A percentile compares a stretch with the other conserved stretches of the same genome.
Conservation (phyloP, 805 yeast species). For the Lipomyces kockii region DNA sequence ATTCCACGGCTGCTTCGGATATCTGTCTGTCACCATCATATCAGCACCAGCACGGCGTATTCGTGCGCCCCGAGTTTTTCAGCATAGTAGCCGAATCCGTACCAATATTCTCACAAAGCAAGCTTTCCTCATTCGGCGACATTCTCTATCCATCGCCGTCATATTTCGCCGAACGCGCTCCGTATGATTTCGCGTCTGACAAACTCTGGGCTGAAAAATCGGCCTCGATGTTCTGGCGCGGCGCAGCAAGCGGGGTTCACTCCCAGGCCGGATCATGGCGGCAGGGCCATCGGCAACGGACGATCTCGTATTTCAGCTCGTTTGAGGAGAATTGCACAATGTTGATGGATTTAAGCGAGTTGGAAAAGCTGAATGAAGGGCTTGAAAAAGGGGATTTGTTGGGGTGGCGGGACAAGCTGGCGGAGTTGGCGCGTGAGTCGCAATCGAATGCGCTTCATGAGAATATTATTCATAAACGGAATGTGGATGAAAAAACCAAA, state of each 20-base stretch:
- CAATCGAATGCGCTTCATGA: background rate
- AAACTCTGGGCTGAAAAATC: constrained; percentile 34
- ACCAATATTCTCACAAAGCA: constrained; percentile 38
- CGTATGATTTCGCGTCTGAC: constrained; percentile 27
- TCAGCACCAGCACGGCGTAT: constrained; percentile 34
- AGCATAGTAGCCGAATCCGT: constrained; percentile 32
- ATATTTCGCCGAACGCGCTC: constrained; percentile 31
- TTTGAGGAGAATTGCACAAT: constrained; percentile 30
- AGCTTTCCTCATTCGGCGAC: constrained; percentile 36
- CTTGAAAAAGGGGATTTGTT: background rate
- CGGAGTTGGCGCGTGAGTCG: background rate
- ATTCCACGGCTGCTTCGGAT: constrained; percentile 35
- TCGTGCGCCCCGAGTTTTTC: constrained; percentile 36
- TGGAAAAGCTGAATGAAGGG: constrained; percentile 2
- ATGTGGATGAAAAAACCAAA: background rate
- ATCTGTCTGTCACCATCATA: constrained; percentile 36
- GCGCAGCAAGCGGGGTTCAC: constrained; percentile 37
- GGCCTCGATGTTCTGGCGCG: constrained; percentile 37
- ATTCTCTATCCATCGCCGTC: constrained; percentile 39
- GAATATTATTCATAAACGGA: background rate
- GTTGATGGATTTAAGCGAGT: constrained; percentile 24
- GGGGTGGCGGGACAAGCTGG: background rate
- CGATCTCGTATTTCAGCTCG: constrained; percentile 25
- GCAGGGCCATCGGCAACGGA: constrained; percentile 37
- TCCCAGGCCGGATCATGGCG: constrained; percentile 36